Evolutionary conservation across 352 stramenopile genomes (phyloP).

Genomic region (Lagenidium sp.): DNA sequence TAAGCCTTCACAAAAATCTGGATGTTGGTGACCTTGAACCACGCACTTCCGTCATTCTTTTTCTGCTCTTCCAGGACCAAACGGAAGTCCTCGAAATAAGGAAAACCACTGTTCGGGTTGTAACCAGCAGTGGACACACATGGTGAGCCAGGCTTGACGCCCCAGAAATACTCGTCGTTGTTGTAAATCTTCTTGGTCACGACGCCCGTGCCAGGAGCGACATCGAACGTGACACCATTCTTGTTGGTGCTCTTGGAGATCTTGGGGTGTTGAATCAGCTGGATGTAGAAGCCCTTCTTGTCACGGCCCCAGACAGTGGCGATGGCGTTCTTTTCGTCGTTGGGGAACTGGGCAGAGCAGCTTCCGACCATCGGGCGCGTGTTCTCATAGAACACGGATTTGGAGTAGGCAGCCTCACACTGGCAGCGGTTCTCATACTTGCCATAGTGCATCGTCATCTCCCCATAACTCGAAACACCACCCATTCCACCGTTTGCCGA

Average conservation of each 20-base stretch:
- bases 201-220: slow-evolving; percentile 28
- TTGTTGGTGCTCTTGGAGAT: slow-evolving; percentile 50
- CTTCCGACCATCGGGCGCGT: slow-evolving; percentile 49
- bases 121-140: slow-evolving; percentile 45
- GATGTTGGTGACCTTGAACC: slow-evolving; percentile 68
- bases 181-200: slow-evolving; percentile 72
- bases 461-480: slow-evolving; percentile 43
- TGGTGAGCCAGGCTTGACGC: slow-evolving; percentile 22
- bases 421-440: slow-evolving; percentile 32
- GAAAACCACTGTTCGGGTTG: slow-evolving; percentile 54
- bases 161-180: slow-evolving; percentile 64
- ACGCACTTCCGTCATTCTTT: slow-evolving; percentile 50
- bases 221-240: slow-evolving; percentile 50
- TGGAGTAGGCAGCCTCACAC: slow-evolving; percentile 34
- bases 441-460: slow-evolving; percentile 70
- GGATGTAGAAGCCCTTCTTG: slow-evolving; percentile 50
- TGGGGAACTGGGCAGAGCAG: slow-evolving; percentile 62
- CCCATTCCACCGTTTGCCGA: slow-evolving; percentile 26
- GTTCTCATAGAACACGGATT: slow-evolving; percentile 48
- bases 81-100: slow-evolving; percentile 71
- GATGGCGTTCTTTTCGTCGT: slow-evolving; percentile 46
- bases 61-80: slow-evolving; percentile 74
- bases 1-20: slow-evolving; percentile 65
- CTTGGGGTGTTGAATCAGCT: slow-evolving; percentile 61
- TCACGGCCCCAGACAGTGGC: slow-evolving; percentile 57